Evolutionary conservation across 176 grass and related monocot genomes (phyloP), one percentile per base, ranked within the genome.

Genomic region (Phoenix roebelenii): DNA sequence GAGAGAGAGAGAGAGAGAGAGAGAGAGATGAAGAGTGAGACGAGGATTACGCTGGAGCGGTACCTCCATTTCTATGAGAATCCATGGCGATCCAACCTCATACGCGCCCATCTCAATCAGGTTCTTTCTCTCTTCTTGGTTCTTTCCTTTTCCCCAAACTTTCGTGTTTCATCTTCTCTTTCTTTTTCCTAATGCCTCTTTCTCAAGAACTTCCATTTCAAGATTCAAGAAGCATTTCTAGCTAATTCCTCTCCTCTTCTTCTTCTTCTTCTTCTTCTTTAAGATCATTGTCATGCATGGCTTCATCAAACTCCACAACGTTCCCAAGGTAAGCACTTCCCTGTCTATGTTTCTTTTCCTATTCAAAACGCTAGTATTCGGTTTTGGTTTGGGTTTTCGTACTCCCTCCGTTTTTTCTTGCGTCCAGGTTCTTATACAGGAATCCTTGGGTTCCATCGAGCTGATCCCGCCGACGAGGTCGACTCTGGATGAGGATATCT

Each of bases 11-110:
- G 58, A n/a, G 15, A 17, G 56, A 58, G 26, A 28, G 26, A 28
- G 26, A 14, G 6, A 44, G 0, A 28, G 14, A 60, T 7, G 58
- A 15, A 24, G 58, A 17, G 3, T 16, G 58, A 32, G 15, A 60
- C 24, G 58, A 16, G 15, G 58, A 30, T 60, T 28, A 60, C 58
- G 2, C 58, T 32, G 15, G 58, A 60, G 58, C 58, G 32, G 24
- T 60, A 60, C 58, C 24, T 60, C 25, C 16, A 60, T 32, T 60
- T 60, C 58, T 60, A 60, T 25, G 58, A 60, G 15, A 4, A 60
- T 7, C 24, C 5, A 28, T 60, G 58, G 24, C 4, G 22, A 5
- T 15, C 15, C 22, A 60, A 60, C 6, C 24, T 60, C 25, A 32
- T 23, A 3, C 58, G 58, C 4, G 1, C 16, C 25, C 58, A 30